phyloP scores from a whole-genome alignment of 2,329 filamentous ascomycete species.

The Claviceps pusilla region DNA sequence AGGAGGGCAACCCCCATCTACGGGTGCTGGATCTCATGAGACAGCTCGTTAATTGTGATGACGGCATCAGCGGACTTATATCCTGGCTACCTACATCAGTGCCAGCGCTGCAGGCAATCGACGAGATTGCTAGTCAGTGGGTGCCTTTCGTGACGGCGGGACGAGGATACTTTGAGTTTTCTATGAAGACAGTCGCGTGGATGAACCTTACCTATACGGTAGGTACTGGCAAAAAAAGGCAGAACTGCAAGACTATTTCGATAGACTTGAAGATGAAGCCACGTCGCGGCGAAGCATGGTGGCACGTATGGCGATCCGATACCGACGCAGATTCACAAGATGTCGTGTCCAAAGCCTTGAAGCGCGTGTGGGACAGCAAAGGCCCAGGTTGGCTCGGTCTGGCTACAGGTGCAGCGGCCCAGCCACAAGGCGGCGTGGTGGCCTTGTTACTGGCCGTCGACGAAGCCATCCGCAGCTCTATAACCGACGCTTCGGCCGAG shows the following conservation, averaged over 20 bases:
- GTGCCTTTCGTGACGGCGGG: conserved; percentile 24
- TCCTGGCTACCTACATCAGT: conserved; percentile 44
- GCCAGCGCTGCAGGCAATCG: conserved; percentile 47
- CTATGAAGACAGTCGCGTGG: conserved; percentile 41
- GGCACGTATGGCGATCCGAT: conserved; percentile 30
- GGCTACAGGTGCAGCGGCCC: conserved; percentile 29
- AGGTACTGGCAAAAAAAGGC: conserved; percentile 8
- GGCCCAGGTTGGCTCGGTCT: conserved; percentile 35
- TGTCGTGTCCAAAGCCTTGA: conserved; percentile 25
- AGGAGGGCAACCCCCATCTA: conserved; percentile 51
- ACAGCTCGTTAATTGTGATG: conserved; percentile 39
- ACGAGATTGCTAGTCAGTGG: conserved; percentile 44
- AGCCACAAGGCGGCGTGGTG: conserved; percentile 24
- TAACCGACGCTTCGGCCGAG: conserved; percentile 2
- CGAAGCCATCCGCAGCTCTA: conserved; percentile 26
- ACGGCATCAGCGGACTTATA: conserved; percentile 37
- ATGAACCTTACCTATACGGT: conserved; percentile 40
- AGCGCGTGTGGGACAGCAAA: conserved; percentile 28
- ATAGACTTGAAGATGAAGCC: conserved; percentile 37
- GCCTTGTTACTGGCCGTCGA: conserved; percentile 34
- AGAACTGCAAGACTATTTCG: conserved; percentile 21
- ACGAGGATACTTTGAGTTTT: conserved; percentile 34
- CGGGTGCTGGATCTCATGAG: conserved; percentile 45
- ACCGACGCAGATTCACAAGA: conserved; percentile 13
- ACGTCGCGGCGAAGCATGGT: conserved; percentile 34